phyloP scores from a whole-genome alignment of 441 rosid species.

The Pelargonium citronellum region DNA sequence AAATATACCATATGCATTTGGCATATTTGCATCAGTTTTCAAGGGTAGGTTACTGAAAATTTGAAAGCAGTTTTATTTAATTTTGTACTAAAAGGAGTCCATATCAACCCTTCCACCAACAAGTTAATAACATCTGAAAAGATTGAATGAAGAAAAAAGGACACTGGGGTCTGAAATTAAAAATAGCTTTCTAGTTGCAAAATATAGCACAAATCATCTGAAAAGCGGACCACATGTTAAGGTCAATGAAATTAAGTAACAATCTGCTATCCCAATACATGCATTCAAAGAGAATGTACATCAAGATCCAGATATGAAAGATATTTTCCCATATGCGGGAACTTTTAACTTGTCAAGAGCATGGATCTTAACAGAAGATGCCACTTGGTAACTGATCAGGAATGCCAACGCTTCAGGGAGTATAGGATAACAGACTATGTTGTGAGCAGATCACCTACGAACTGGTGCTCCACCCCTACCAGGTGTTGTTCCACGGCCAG shows the following conservation, averaged over 20 bases:
- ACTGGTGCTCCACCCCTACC: conserved; percentile 81
- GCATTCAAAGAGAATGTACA: not conserved
- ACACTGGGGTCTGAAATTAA: no score
- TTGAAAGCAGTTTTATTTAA: no score
- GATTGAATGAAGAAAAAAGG: no score
- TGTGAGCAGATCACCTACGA: conserved; percentile 42
- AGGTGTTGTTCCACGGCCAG: conserved; percentile 70
- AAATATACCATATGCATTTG: no score
- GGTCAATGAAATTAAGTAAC: not conserved
- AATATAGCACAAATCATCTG: not conserved
- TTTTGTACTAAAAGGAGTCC: no score
- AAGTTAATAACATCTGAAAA: no score
- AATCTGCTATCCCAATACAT: not conserved
- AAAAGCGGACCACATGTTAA: not conserved
- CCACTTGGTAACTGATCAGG: conserved; percentile 14
- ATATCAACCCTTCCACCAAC: no score
- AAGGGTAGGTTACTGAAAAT: no score
- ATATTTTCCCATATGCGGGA: not conserved
- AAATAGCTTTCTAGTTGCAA: no score
- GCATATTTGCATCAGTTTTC: no score
- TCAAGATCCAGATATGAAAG: no score
- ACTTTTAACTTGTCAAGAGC: conserved; percentile 11
- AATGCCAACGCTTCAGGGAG: conserved; percentile 9
- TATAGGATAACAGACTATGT: not conserved
- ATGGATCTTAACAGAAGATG: conserved; percentile 11